Evolutionary conservation across 129 eudicot genomes (phyloP), one percentile per base, ranked within the genome.

Genomic region (Arctium lappa): DNA sequence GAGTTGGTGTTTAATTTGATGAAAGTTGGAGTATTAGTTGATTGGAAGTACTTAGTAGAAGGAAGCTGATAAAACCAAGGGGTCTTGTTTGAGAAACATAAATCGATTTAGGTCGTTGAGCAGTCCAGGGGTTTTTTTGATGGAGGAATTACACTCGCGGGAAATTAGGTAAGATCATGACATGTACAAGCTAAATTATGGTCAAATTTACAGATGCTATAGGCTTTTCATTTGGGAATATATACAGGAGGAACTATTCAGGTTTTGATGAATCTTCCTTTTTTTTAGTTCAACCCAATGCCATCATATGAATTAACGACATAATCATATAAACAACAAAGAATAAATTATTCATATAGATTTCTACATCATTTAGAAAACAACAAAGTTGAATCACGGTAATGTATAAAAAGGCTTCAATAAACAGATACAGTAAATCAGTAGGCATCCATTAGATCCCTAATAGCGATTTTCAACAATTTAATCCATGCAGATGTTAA

Each of bases 391-490:
- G 62, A 37, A 39, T 65, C 22, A 38, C 9, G 27, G 42, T 79
- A 62, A 62, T 38, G 30, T 6, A n/a, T 30, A 73, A 50, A 53
- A 81, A 16, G 5, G 0, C 37, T 37, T 8, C 22, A 53, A 73
- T n/a, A 62, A 72, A 62, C 84, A 72, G 2, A 44, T 32, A 75
- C 9, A 66, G 36, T 27, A 53, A n/a, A 16, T 74, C 63, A 63
- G 34, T 74, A 73, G 27, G 33, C 84, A 37, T 38, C 62, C 15
- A 30, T 37, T 44, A 44, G 70, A 77, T 83, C 86, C 77, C 72
- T 6, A 70, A 37, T 72, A 75, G 1, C 29, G 18, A 38, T 73
- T 38, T 74, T 15, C 27, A 83, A 56, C 77, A 69, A 70, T 22
- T 76, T 63, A 36, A 69, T 38, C 46, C 81, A 83, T 76, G 75